Evolutionary conservation across 371 early-diverging fungal species (phyloP), one percentile per base, ranked within the genome.

Genomic region (Mortierella sp.): DNA sequence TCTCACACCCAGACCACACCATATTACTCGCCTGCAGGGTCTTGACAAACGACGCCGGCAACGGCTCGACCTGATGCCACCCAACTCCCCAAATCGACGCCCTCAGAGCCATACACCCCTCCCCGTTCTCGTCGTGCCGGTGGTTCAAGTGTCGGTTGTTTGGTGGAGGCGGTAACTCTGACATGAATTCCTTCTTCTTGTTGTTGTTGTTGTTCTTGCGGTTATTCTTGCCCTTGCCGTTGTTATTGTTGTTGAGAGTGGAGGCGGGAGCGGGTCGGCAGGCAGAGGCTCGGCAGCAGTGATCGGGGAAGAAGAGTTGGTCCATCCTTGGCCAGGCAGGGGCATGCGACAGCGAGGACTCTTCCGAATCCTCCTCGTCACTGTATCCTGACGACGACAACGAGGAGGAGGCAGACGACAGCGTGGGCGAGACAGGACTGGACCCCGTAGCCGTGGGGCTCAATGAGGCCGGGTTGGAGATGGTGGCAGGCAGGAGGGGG

Each of bases 41-140:
- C 68, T 74, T 77, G 26, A 82, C 69, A 68, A 82, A 77, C n/a
- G 77, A 77, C 16, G 77, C 77, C 16, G 82, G 77, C 39, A 82
- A 64, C 0, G 82, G 82, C 65, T 74, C 77, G n/a, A 82, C 82
- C 41, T 82, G 82, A 19, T 74, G 82, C 82, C 82, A 82, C 2
- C 82, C 82, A 8, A 50, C 29, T 19, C 82, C 82, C 82, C 82
- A 82, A 40, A 82, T 82, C 0, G 82, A 82, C 0, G 67, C 78
- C 29, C 74, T 71, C 26, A 82, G 63, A 0, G 82, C 66, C 39
- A 68, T 68, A 34, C 68, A 69, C 4, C 73, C 72, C 22, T 19
- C 52, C 68, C 10, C 37, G 58, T 34, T 55, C 55, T 31, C 55
- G 19, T 55, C 55, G 31, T 31, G 31, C 34, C 55, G 55, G 16